Base-by-base conservation (phyloP, 805 yeast genomes). In the Brettanomyces sp. region DNA sequence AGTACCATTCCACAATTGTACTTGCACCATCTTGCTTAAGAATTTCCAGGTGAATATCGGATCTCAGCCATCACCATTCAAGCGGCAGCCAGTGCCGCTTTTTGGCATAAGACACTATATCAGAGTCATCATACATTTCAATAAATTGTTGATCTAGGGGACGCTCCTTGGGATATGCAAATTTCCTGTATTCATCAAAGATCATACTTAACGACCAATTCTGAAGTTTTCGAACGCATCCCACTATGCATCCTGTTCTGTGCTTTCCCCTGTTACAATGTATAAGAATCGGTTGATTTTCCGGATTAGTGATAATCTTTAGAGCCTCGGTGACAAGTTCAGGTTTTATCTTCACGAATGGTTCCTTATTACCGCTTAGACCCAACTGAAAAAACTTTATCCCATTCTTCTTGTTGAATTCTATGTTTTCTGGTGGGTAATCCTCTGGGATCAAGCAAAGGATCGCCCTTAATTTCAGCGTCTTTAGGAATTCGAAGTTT, bases 231-330 rank as follows among this genome's bases (percentile, higher is more conserved):
- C 99, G 68, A 33, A 93, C 72, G 58, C 96, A 91, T 3, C 99
- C 99, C 30, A 93, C 90, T 13, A 93, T 70, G 63, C 98, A 93
- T 0, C 99, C 99, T 0, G 99, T 93, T 54, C 99, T 73, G 63
- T 93, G 99, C 62, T 91, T 93, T 9, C 99, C 99, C 48, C 96
- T 70, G 65, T 93, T 93, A 66, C 99, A 93, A 63, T 93, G 99
- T 39, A 93, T 86, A 51, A 93, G 68, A 11, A 93, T 70, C 2
- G 99, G 99, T 48, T 89, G 98, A 63, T 93, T 91, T 22, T 62
- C 80, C 0, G 97, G 96, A 56, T 93, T 73, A 13, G 88, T 62
- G 12, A 88, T 86, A 33, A 89, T 83, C 58, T 82, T 80, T 51
- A 91, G 68, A 0, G 97, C 96, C 48, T 79, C 77, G 1, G 90